Percentiles rank a stretch among this genome's conserved stretches.
Evolutionary conservation across 2,329 filamentous ascomycete genomes (phyloP).

Genomic region (Monilinia polystroma): DNA sequence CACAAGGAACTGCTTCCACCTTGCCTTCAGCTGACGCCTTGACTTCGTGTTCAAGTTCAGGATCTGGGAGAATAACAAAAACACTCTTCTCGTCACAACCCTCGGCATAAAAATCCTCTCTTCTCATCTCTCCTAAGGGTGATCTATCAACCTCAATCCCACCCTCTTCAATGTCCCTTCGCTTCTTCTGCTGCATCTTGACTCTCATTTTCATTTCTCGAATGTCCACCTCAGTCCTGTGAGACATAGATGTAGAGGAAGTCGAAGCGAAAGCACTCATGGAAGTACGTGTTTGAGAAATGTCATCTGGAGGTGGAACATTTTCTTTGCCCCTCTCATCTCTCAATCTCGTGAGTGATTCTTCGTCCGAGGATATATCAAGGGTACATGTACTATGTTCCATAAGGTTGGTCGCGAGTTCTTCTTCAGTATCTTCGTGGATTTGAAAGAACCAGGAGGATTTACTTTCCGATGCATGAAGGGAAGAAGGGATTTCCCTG

Average conservation of each 20-base stretch:
- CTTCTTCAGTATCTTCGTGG: conserved; percentile 85
- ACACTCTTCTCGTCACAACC: conserved; percentile 63
- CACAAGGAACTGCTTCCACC: conserved; percentile 31
- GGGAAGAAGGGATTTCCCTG: conserved; percentile 36
- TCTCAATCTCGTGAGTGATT: conserved; percentile 54
- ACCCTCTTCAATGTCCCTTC: conserved; percentile 51
- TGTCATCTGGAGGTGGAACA: conserved; percentile 69
- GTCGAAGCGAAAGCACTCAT: conserved; percentile 26
- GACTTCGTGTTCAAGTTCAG: conserved; percentile 35
- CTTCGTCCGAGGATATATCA: conserved; percentile 88
- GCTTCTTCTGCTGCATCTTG: conserved; percentile 40
- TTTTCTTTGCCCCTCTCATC: conserved; percentile 86
- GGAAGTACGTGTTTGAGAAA: conserved; percentile 53
- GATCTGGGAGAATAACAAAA: conserved; percentile 59
- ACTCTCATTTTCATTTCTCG: conserved; percentile 37
- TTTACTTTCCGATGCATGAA: conserved; percentile 51
- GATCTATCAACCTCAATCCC: conserved; percentile 62
- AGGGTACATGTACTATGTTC: conserved; percentile 85
- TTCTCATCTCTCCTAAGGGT: conserved; percentile 66
- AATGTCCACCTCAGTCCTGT: conserved; percentile 22
- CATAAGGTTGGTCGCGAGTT: conserved; percentile 88
- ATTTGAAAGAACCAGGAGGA: conserved; percentile 89
- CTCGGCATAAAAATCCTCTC: conserved; percentile 64
- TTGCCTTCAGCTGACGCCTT: conserved; percentile 36
- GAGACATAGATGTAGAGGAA: conserved; percentile 28